phyloP scores from a whole-genome alignment of 208 protist species.

The Zelonia costaricensis region DNA sequence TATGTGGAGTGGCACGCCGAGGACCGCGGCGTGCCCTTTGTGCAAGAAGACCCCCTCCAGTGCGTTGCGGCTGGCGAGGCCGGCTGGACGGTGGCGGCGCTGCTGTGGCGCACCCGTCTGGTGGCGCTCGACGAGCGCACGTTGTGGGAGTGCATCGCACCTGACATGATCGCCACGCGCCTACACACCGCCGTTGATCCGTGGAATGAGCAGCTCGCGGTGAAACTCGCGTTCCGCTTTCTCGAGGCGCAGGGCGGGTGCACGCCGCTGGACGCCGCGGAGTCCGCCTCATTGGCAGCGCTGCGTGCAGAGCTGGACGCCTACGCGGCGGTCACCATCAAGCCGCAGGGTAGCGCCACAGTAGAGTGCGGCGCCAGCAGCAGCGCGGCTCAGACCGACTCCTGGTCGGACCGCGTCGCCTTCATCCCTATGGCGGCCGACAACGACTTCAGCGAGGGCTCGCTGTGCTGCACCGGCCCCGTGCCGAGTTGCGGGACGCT shows the following conservation, averaged over 20 bases:
- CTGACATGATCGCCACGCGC: slow-evolving; percentile 19
- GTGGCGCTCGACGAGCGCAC: slow-evolving; percentile 68
- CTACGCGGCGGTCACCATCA: slow-evolving; percentile 43
- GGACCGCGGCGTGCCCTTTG: slow-evolving; percentile 1
- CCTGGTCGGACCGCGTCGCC: slow-evolving; percentile 27
- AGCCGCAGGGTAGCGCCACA: slow-evolving; percentile 29
- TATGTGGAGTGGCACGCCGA: slow-evolving; percentile 44
- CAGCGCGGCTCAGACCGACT: neutral
- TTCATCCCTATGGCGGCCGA: slow-evolving; percentile 40
- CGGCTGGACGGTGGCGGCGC: slow-evolving; percentile 25
- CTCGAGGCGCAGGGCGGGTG: slow-evolving; percentile 13
- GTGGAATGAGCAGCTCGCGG: slow-evolving; percentile 88
- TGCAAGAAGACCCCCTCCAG: slow-evolving; percentile 15
- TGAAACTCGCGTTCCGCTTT: slow-evolving; percentile 63
- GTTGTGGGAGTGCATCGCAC: slow-evolving; percentile 70
- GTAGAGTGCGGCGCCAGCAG: neutral
- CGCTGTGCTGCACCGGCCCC: slow-evolving; percentile 52
- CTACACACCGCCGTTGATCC: slow-evolving; percentile 41
- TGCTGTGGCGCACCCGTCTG: slow-evolving; percentile 52
- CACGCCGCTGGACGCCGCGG: neutral
- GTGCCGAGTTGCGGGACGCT: slow-evolving; percentile 57
- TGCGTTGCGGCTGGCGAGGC: neutral
- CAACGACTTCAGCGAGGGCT: slow-evolving; percentile 64
- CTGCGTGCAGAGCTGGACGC: slow-evolving; percentile 33
- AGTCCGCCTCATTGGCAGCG: neutral